Evolutionary conservation across 768 basidiomycete species (phyloP).

Genomic region (Rickenella mellea): DNA sequence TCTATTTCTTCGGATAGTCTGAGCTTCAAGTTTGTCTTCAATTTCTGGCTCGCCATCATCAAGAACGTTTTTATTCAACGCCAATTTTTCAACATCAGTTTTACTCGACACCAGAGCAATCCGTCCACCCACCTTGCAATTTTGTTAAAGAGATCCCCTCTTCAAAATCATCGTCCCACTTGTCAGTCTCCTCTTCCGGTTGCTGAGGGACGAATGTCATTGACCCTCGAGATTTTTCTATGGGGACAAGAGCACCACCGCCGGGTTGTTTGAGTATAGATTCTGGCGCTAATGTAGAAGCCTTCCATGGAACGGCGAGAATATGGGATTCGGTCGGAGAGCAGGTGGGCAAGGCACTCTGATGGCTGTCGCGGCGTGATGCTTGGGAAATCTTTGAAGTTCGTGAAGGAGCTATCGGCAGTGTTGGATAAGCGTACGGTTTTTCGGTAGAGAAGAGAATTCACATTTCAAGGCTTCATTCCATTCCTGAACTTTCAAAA

Average conservation of each 20-base stretch:
- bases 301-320: constrained; percentile 19
- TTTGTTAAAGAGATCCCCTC: constrained; percentile 86
- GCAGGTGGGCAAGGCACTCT: constrained; percentile 31
- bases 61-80: constrained; percentile 47
- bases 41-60: constrained; percentile 47
- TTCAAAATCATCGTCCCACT: constrained; percentile 99
- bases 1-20: constrained; percentile 67
- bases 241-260: constrained; percentile 19
- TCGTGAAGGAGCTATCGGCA: constrained; percentile 52
- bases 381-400: constrained; percentile 55
- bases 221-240: constrained; percentile 39
- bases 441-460: constrained; percentile 9
- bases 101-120: constrained; percentile 1
- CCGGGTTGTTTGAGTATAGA: constrained; percentile 10
- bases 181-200: constrained; percentile 84
- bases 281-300: constrained; percentile 23
- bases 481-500: constrained; percentile 96
- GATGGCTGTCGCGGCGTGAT: constrained; percentile 20
- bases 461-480: constrained; percentile 92
- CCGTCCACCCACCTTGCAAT: constrained; percentile 43
- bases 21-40: constrained; percentile 74
- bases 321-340: constrained; percentile 32
- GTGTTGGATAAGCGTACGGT: constrained; percentile 1
- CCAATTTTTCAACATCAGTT: constrained; percentile 21
- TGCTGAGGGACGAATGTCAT: constrained; percentile 56